Conservation (phyloP, 2,329 filamentous ascomycete genomes). For the Leptographium lundbergii region DNA sequence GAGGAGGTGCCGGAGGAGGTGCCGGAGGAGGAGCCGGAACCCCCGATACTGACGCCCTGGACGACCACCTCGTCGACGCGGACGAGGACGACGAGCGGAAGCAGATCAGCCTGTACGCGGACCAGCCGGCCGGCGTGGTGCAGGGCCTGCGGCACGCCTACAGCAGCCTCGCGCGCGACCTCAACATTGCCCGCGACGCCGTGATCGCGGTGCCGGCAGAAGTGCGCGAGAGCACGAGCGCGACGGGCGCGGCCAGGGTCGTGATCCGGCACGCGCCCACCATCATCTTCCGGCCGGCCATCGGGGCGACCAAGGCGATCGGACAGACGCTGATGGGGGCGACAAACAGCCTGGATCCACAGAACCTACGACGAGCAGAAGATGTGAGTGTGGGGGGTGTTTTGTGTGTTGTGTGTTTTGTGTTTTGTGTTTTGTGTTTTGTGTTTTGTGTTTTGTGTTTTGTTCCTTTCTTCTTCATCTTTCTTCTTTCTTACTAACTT, state of each 20-base stretch:
- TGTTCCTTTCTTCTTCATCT: slow-evolving; percentile 32
- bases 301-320: slow-evolving; percentile 79
- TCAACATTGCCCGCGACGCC: slow-evolving; percentile 77
- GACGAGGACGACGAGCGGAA: slow-evolving; percentile 55
- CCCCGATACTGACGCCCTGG: slow-evolving; percentile 5
- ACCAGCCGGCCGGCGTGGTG: slow-evolving; percentile 81
- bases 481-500: background rate
- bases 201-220: slow-evolving; percentile 92
- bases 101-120: slow-evolving; percentile 81
- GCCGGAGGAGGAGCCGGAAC: no score
- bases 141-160: slow-evolving; percentile 79
- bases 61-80: slow-evolving; percentile 11
- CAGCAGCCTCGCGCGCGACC: slow-evolving; percentile 68
- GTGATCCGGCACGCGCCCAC: slow-evolving; percentile 79
- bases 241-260: slow-evolving; percentile 65
- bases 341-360: slow-evolving; percentile 79
- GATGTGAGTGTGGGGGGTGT: slow-evolving; percentile 87
- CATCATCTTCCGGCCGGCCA: slow-evolving; percentile 78
- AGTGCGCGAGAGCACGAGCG: slow-evolving; percentile 73
- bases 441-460: slow-evolving; percentile 16
- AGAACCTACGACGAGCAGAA: slow-evolving; percentile 67
- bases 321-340: slow-evolving; percentile 84
- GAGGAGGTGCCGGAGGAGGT: slow-evolving; percentile 1
- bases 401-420: slow-evolving; percentile 49
- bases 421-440: background rate